Evolutionary conservation across 768 basidiomycete species (phyloP), one percentile per base, ranked within the genome.

Genomic region (Leccinum subtestaceum): DNA sequence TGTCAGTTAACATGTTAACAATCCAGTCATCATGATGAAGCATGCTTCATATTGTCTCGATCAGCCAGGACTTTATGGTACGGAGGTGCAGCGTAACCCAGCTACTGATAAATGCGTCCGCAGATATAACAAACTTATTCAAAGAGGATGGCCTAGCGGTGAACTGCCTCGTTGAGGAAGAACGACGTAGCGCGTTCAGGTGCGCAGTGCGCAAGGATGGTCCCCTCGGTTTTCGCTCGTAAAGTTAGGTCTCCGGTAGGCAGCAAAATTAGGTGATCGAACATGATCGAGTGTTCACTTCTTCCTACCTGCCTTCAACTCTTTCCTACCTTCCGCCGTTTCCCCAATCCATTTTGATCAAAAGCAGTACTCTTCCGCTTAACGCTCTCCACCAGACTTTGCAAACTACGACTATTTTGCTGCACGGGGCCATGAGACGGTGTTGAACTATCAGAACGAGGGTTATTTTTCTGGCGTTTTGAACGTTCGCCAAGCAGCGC

Each of bases 401-500:
- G 76, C 56, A 97, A 75, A 60, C 75, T 81, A 47, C 74, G 74
- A 31, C 63, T 57, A 10, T 43, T 53, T 31, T 60, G 64, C 12
- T 23, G 61, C 31, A 51, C 57, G 12, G 19, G 15, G 1, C 29
- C 31, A n/a, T 29, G 56, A 40, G 57, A 23, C 8, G 12, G 51
- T 11, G 13, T 25, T 50, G 48, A 38, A 36, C 23, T 21, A 0
- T 60, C 54, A 17, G 53, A 23, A 21, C 21, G 56, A 2, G 65
- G 51, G 49, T 72, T 68, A 38, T 75, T 68, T 63, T 77, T 79
- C 64, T 84, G 85, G 11, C 85, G 81, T 67, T 81, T 86, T 17
- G 86, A 78, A n/a, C 95, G 84, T 65, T 95, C 94, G n/a, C 86
- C 81, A 38, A 98, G 77, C 11, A 99, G 79, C 2, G 87, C 84